Conservation (phyloP, 495 filamentous ascomycete species). For the Neurospora sp. region DNA sequence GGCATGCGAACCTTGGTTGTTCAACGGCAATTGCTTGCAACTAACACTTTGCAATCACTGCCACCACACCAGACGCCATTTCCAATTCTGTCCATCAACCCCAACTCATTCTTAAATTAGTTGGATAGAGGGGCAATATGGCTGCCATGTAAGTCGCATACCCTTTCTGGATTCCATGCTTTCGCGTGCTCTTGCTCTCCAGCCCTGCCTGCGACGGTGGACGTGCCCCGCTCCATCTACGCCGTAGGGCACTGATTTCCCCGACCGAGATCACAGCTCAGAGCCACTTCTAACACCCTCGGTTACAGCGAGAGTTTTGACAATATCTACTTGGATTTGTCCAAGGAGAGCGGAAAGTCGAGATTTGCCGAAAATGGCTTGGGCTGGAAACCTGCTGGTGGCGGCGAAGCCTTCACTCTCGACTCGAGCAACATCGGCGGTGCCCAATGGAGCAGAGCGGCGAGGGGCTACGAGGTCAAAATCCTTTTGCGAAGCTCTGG, state of each 20-base stretch:
- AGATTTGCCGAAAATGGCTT: constrained; percentile 86
- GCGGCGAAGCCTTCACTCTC: constrained; percentile 85
- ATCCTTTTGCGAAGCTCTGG: constrained; percentile 72
- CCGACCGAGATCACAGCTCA: neutral
- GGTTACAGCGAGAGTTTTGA: constrained; percentile 72
- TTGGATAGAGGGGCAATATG: neutral
- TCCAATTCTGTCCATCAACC: neutral
- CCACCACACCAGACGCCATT: neutral
- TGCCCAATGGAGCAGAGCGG: constrained; percentile 92
- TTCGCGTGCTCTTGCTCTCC: neutral
- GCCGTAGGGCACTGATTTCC: neutral
- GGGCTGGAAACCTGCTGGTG: constrained; percentile 83
- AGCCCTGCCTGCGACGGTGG: neutral
- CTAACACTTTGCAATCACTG: neutral
- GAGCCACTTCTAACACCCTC: neutral
- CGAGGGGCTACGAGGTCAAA: constrained; percentile 88
- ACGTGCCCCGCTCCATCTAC: neutral
- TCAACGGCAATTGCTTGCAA: neutral
- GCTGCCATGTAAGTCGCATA: neutral
- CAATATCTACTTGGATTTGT: constrained; percentile 89
- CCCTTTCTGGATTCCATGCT: neutral
- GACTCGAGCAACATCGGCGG: constrained; percentile 68
- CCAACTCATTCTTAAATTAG: neutral
- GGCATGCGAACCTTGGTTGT: neutral
- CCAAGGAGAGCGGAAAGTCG: constrained; percentile 80